These are phyloP conservation scores for Erysimum pusillum DNA, from an alignment of 441 rosid genomes.

Conservation along the genomic window DNA sequence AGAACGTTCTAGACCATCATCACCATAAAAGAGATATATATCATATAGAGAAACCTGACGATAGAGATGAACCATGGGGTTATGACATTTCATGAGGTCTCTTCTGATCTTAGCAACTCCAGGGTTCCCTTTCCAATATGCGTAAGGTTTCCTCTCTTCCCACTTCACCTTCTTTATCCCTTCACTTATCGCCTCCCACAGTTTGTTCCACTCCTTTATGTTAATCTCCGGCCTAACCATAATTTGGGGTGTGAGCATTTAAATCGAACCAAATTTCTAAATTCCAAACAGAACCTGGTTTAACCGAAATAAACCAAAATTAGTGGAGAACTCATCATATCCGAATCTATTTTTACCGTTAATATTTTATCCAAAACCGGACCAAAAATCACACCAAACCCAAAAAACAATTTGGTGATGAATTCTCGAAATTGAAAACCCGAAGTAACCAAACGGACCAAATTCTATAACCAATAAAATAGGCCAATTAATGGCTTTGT, in stretches of 20 bases:
- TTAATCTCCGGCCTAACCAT: constrained; percentile 60
- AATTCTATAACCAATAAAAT: neutral
- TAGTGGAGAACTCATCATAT: too few species aligned
- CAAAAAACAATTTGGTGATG: too few species aligned
- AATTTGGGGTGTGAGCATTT: neutral
- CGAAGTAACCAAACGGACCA: too few species aligned
- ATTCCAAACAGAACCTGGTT: too few species aligned
- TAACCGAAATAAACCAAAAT: too few species aligned
- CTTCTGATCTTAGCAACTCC: neutral
- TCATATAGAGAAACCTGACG: constrained; percentile 40
- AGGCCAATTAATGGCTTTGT: neutral
- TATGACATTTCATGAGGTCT: constrained; percentile 49
- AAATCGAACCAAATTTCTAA: neutral
- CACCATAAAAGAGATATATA: neutral
- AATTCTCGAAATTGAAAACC: too few species aligned
- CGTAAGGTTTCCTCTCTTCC: constrained; percentile 64
- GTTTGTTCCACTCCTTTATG: constrained; percentile 57
- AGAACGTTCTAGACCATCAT: neutral
- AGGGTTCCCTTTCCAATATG: constrained; percentile 71
- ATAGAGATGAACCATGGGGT: constrained; percentile 55
- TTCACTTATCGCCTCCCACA: constrained; percentile 49
- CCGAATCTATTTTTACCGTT: too few species aligned
- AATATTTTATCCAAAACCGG: too few species aligned
- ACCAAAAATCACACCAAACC: too few species aligned
- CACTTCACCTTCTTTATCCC: constrained; percentile 51